Evolutionary conservation across 202 grass and related monocot genomes (phyloP).

Genomic region (Sporobolus alterniflorus): DNA sequence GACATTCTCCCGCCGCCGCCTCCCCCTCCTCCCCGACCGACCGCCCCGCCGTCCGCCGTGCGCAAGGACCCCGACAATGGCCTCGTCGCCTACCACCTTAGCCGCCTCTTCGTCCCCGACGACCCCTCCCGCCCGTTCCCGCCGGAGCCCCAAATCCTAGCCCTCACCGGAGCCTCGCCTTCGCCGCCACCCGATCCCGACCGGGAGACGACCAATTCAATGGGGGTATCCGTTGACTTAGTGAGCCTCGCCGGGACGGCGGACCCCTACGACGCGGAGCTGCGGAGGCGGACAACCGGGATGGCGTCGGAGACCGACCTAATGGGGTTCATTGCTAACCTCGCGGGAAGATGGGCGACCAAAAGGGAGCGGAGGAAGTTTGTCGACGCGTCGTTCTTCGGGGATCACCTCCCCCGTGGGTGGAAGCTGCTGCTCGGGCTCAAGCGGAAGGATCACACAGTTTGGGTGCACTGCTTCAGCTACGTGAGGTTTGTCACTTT

Average conservation of each 20-base stretch:
- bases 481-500: constrained; percentile 77
- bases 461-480: constrained; percentile 58
- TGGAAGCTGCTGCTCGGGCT: constrained; percentile 88
- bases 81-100: constrained; percentile 62
- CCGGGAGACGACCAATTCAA: constrained; percentile 62
- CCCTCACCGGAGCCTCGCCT: not conserved
- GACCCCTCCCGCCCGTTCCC: constrained; percentile 20
- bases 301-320: constrained; percentile 60
- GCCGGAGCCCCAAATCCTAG: constrained; percentile 65
- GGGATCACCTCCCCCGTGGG: constrained; percentile 79
- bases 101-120: constrained; percentile 58
- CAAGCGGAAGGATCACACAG: constrained; percentile 60
- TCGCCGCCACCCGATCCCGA: constrained; percentile 57
- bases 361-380: constrained; percentile 61
- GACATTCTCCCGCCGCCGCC: constrained; percentile 90
- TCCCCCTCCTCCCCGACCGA: constrained; percentile 33
- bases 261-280: constrained; percentile 65
- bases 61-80: constrained; percentile 39
- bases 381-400: constrained; percentile 79
- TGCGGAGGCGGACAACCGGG: constrained; percentile 57
- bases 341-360: constrained; percentile 70
- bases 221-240: constrained; percentile 69
- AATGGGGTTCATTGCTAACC: constrained; percentile 64
- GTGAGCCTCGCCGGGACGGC: constrained; percentile 48
- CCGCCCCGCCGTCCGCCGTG: not conserved